Evolutionary conservation across 371 early-diverging fungal genomes (phyloP).

Genomic region (Catenaria anguillulae): DNA sequence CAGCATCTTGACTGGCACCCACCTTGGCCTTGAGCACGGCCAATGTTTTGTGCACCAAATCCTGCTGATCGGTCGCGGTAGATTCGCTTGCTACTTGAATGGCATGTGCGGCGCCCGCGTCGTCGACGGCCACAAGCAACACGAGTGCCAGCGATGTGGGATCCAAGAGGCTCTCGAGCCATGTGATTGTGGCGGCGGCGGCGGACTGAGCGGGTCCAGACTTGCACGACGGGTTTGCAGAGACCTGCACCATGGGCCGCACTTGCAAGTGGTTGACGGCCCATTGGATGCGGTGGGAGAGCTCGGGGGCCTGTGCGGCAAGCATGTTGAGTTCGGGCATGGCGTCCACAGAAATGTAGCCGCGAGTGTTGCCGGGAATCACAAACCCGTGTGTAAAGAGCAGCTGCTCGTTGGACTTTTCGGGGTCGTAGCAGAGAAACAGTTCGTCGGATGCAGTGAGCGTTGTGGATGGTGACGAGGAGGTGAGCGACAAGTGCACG

Average conservation of each 20-base stretch:
- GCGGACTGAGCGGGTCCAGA: not conserved
- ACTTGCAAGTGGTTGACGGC: not conserved
- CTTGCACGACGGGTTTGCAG: not conserved
- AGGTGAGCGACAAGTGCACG: conserved; percentile 5
- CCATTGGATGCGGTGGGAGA: not conserved
- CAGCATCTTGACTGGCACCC: no score
- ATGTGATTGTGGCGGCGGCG: not conserved
- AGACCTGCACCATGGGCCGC: not conserved
- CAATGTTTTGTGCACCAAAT: no score
- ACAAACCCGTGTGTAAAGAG: conserved; percentile 43
- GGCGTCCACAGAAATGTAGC: not conserved
- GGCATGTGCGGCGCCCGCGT: not conserved
- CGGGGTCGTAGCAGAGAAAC: conserved; percentile 32
- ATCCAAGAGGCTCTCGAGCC: not conserved
- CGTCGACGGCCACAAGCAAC: not conserved
- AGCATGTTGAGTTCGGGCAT: not conserved
- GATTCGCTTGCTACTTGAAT: no score
- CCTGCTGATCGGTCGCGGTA: no score
- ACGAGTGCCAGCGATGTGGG: not conserved
- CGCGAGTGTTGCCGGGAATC: conserved; percentile 20
- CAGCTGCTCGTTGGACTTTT: conserved; percentile 45
- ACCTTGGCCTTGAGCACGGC: no score
- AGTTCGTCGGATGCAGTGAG: conserved; percentile 16
- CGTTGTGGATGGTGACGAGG: no score
- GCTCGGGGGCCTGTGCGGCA: not conserved